Evolutionary conservation across 345 rosid species (phyloP), one percentile per base, ranked within the genome.

Genomic region (Eucalyptus marginata): DNA sequence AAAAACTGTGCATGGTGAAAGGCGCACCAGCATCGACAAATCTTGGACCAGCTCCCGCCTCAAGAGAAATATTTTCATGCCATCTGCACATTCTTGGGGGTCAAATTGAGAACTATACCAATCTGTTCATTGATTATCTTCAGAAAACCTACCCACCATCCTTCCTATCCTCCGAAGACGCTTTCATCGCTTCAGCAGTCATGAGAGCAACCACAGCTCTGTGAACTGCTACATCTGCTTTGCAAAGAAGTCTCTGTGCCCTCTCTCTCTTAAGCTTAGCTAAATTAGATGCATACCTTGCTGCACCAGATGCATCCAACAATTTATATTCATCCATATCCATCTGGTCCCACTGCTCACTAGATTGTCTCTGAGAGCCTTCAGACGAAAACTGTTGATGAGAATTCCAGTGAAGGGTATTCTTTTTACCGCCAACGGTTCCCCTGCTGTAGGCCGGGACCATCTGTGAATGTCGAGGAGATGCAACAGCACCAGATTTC

Each of bases 201-300:
- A 94, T 94, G 89, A 96, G 94, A 88, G 98, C 96, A 91, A 92
- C 95, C 91, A 95, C 96, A 87, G 99, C 99, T 93, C 94, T 98
- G 95, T 97, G 98, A 88, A 97, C 94, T 40, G 97, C 97, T 88
- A 97, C 89, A 92, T 97, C 99, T 88, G 99, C 99, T 91, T 90
- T 92, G 91, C 93, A 93, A 76, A 96, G 93, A 93, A 96, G 90
- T 88, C 94, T 96, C 93, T 94, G 95, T 52, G 99, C 98, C 89
- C 87, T 95, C 89, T 96, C 99, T 93, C 96, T 93, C 94, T 98
- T 98, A 85, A 93, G 87, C 91, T 94, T 97, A 87, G 99, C 98
- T 89, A 93, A 62, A 54, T 92, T 92, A 25, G 88, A 92, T 13
- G 99, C 98, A 81, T 94, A 95, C 89, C 90, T 92, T 49, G 98